Percentiles rank a stretch among this genome's conserved stretches.
Conservation (phyloP, 768 basidiomycete species). For the Mycena maculata region DNA sequence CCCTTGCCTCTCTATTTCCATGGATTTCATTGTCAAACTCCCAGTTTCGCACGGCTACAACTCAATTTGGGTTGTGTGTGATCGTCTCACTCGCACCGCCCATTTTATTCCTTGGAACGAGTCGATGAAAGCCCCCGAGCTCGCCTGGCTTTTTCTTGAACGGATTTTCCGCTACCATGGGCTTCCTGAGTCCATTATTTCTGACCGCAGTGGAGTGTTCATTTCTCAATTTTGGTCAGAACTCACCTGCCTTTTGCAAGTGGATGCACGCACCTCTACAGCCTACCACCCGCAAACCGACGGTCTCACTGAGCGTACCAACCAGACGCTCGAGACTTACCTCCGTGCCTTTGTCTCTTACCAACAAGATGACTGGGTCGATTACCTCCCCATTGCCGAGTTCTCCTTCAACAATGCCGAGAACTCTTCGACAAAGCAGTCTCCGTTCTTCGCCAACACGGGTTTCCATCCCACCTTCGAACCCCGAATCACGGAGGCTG, state of each 20-base stretch:
- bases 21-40: slow-evolving; percentile 56
- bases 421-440: slow-evolving; percentile 26
- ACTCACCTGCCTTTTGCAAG: slow-evolving; percentile 36
- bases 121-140: slow-evolving; percentile 41
- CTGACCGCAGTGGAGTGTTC: slow-evolving; percentile 47
- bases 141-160: slow-evolving; percentile 50
- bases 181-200: slow-evolving; percentile 47
- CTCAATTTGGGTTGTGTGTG: slow-evolving; percentile 47
- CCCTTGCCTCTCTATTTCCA: slow-evolving; percentile 52
- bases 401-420: slow-evolving; percentile 54
- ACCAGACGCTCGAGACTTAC: slow-evolving; percentile 51
- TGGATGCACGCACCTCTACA: slow-evolving; percentile 41
- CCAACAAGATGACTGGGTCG: slow-evolving; percentile 57
- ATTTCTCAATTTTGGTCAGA: slow-evolving; percentile 45
- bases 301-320: slow-evolving; percentile 50
- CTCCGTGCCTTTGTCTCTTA: slow-evolving; percentile 49
- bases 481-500: slow-evolving; percentile 39
- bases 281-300: slow-evolving; percentile 60
- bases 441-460: slow-evolving; percentile 52
- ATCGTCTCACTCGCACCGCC: slow-evolving; percentile 49
- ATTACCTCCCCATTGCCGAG: slow-evolving; percentile 53
- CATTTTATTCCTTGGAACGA: slow-evolving; percentile 55
- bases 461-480: slow-evolving; percentile 48
- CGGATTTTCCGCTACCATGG: slow-evolving; percentile 51
- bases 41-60: slow-evolving; percentile 51